Evolutionary conservation across 805 yeast genomes (phyloP), one percentile per base, ranked within the genome.

Genomic region (Debaryomyces castellii): DNA sequence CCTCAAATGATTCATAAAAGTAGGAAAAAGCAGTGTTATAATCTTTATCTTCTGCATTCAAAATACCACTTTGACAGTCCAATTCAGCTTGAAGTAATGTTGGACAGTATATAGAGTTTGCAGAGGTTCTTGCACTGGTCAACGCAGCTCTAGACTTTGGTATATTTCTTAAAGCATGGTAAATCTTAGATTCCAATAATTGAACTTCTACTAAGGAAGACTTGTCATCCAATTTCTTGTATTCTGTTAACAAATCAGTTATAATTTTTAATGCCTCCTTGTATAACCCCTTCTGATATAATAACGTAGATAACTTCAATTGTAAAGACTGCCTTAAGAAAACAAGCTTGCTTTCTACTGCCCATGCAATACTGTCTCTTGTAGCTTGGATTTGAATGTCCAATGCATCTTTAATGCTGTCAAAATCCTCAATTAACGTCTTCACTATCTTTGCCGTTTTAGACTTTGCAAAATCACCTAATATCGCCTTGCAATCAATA

Each of bases 11-110:
- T 69, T 94, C 99, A 60, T 81, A 91, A 60, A 94, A 94, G 66
- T 94, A 94, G 5, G 97, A 90, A 62, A 79, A 94, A 10, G 98
- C 96, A 9, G 99, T 94, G 63, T 89, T 87, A 71, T 88, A 95
- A 66, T 94, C 99, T 64, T 88, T 88, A 58, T 94, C 98, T 67
- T 94, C 97, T 32, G 97, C 96, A 70, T 92, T 95, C 51, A 94
- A 77, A 45, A 92, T 83, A 55, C 99, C 99, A 62, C 95, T 85
- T 85, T 92, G 90, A 69, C 89, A 80, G 64, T 94, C 99, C 45
- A 94, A 78, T 62, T 90, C 96, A 1, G 98, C 98, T 69, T 94
- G 96, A 56, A 86, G 78, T 42, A 83, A 73, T n/a, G 97, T 87
- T 8, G 98, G 96, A 58, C 96, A 88, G 71, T 91, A 95, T 43